phyloP scores from a whole-genome alignment of 768 basidiomycete genomes.

The Glaciozyma antarctica region DNA sequence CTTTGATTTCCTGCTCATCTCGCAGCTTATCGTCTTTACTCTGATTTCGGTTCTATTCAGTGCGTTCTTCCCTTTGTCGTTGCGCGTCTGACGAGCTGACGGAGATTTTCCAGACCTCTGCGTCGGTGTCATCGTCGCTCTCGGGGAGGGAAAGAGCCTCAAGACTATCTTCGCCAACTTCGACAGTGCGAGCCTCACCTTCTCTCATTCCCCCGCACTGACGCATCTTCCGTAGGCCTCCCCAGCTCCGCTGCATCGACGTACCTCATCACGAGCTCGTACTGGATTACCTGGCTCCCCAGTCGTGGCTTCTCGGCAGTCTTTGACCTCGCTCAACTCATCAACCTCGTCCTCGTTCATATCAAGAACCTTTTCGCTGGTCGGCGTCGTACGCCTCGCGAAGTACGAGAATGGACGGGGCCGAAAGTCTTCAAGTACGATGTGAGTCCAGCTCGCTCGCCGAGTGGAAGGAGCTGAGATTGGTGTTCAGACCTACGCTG shows the following conservation, averaged over 20 bases:
- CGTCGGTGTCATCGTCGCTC: not conserved
- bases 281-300: not conserved
- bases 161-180: conserved; percentile 6
- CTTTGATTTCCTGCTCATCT: conserved; percentile 84
- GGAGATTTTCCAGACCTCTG: not conserved
- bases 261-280: conserved; percentile 68
- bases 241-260: conserved; percentile 56
- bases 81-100: not conserved
- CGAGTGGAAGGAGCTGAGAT: not conserved
- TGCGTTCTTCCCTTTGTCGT: not conserved
- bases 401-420: conserved; percentile 50
- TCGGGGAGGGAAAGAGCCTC: not conserved
- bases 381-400: conserved; percentile 62
- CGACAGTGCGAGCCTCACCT: not conserved
- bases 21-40: conserved; percentile 78
- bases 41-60: conserved; percentile 30
- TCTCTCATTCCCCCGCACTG: no score
- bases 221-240: not conserved
- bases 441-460: no score
- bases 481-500: conserved; percentile 30
- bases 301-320: conserved; percentile 44
- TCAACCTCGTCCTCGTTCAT: conserved; percentile 65
- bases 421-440: not conserved
- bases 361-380: conserved; percentile 77
- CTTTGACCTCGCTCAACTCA: conserved; percentile 89